Percentiles rank a stretch among this genome's conserved stretches.
phyloP scores from a whole-genome alignment of 1,284 basidiomycete genomes.

The Cronartium ribicola region DNA sequence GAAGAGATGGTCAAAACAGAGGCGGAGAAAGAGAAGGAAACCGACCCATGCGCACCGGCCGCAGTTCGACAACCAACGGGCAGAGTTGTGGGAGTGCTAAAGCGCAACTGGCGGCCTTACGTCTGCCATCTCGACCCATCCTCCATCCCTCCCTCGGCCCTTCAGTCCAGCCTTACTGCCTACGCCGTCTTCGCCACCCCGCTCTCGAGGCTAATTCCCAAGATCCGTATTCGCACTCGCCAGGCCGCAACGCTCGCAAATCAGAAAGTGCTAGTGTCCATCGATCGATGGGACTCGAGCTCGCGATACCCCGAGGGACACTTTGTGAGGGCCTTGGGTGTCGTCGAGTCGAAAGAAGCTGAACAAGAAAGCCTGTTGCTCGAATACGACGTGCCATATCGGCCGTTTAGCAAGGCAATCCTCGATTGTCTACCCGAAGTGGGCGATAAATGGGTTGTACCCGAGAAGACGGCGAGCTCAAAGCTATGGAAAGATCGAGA shows the following conservation, averaged over 20 bases:
- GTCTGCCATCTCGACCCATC: conserved; percentile 92
- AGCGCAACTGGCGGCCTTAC: conserved; percentile 55
- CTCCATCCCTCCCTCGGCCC: conserved; percentile 72
- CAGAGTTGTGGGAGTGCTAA: conserved; percentile 35
- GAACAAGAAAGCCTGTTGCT: conserved; percentile 91
- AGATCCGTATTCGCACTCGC: conserved; percentile 87
- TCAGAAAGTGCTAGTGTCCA: conserved; percentile 93
- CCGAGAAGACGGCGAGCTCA: conserved; percentile 62
- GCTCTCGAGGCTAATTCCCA: conserved; percentile 82
- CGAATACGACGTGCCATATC: conserved; percentile 93
- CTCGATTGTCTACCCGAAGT: conserved; percentile 83
- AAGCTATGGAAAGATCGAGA: conserved; percentile 73
- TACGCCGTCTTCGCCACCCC: conserved; percentile 95
- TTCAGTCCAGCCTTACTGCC: conserved; percentile 70
- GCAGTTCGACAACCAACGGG: conserved; percentile 26
- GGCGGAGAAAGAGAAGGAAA: neutral
- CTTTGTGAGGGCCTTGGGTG: conserved; percentile 87
- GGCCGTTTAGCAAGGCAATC: conserved; percentile 92
- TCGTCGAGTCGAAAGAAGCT: conserved; percentile 87
- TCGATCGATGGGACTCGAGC: conserved; percentile 82
- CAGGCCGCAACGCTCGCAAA: conserved; percentile 82
- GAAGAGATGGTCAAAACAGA: conserved; percentile 21
- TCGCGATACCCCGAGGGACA: conserved; percentile 96
- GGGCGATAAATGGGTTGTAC: conserved; percentile 90
- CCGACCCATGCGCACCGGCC: neutral